These are phyloP conservation scores for Arthrobotrys sinensis DNA, from an alignment of 2,329 filamentous ascomycete species.

Conservation along the genomic window DNA sequence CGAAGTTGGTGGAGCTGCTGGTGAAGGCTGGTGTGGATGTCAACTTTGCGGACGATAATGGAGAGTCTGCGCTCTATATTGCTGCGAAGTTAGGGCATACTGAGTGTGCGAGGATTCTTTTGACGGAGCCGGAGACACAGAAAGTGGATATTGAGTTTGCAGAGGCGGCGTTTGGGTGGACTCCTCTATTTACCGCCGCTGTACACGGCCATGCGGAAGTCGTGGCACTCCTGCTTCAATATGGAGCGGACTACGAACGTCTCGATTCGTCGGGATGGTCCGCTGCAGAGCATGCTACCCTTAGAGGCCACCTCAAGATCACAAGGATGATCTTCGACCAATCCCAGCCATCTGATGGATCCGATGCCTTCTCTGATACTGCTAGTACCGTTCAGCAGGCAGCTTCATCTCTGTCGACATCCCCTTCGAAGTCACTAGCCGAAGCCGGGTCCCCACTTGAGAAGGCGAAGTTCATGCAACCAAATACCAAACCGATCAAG, in stretches of 20 bases:
- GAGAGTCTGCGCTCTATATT: slow-evolving; percentile 92
- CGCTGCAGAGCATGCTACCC: slow-evolving; percentile 89
- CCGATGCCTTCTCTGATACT: slow-evolving; percentile 66
- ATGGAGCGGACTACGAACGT: slow-evolving; percentile 81
- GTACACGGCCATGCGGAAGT: slow-evolving; percentile 87
- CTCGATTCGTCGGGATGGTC: slow-evolving; percentile 93
- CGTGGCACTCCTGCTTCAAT: slow-evolving; percentile 82
- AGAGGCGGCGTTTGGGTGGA: slow-evolving; percentile 92
- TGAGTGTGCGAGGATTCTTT: slow-evolving; percentile 82
- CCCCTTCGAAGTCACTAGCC: slow-evolving; percentile 41
- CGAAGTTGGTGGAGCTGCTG: slow-evolving; percentile 85
- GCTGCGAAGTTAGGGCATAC: slow-evolving; percentile 89
- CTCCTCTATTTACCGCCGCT: slow-evolving; percentile 85
- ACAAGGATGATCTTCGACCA: slow-evolving; percentile 69
- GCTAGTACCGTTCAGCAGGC: slow-evolving; percentile 61
- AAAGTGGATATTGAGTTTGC: slow-evolving; percentile 82
- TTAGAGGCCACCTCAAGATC: slow-evolving; percentile 89
- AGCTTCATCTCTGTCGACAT: slow-evolving; percentile 44
- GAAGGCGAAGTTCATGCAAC: slow-evolving; percentile 67
- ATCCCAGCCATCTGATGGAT: slow-evolving; percentile 65
- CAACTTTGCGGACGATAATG: slow-evolving; percentile 90
- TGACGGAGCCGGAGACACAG: slow-evolving; percentile 79
- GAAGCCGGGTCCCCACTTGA: slow-evolving; percentile 67
- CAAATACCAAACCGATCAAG: slow-evolving; percentile 84
- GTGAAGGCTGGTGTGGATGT: slow-evolving; percentile 92